A percentile compares a stretch with the other conserved stretches of the same genome.
phyloP scores from a whole-genome alignment of 2,329 filamentous ascomycete species.

The Cytospora paraplurivora region DNA sequence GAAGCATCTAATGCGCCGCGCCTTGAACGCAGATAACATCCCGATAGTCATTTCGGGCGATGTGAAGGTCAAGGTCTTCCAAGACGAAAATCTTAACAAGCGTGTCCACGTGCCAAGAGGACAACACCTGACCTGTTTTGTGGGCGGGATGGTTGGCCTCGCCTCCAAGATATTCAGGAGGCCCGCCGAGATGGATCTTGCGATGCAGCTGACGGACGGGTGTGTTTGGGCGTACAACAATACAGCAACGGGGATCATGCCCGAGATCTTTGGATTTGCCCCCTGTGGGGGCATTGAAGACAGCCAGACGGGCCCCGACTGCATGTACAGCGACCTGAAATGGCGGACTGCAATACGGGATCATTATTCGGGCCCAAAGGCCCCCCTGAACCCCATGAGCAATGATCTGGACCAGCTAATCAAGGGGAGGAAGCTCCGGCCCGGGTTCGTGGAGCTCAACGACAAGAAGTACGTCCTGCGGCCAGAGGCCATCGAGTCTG shows the following conservation, averaged over 20 bases:
- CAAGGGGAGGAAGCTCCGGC: constrained; percentile 28
- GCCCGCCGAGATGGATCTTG: constrained; percentile 57
- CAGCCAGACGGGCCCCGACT: constrained; percentile 31
- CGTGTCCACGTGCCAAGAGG: constrained; percentile 39
- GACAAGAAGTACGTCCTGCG: constrained; percentile 66
- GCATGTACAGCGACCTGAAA: constrained; percentile 32
- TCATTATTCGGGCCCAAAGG: constrained; percentile 12
- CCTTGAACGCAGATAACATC: constrained; percentile 40
- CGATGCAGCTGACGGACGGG: constrained; percentile 61
- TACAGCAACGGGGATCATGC: constrained; percentile 61
- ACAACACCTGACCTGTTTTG: constrained; percentile 65
- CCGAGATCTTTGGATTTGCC: constrained; percentile 58
- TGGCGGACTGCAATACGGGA: constrained; percentile 31
- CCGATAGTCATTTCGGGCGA: constrained; percentile 54
- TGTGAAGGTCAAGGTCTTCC: constrained; percentile 36
- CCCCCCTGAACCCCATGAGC: constrained; percentile 16
- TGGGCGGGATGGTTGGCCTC: constrained; percentile 66
- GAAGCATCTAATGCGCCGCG: constrained; percentile 44
- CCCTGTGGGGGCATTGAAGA: constrained; percentile 37
- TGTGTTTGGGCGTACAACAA: constrained; percentile 66
- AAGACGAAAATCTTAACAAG: constrained; percentile 30
- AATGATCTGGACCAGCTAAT: constrained; percentile 22
- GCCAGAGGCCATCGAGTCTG: constrained; percentile 78
- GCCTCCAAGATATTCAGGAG: constrained; percentile 61
- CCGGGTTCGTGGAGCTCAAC: constrained; percentile 57